These are phyloP conservation scores for Phytophthora pisi DNA, from an alignment of 352 stramenopile species.

Conservation along the genomic window DNA sequence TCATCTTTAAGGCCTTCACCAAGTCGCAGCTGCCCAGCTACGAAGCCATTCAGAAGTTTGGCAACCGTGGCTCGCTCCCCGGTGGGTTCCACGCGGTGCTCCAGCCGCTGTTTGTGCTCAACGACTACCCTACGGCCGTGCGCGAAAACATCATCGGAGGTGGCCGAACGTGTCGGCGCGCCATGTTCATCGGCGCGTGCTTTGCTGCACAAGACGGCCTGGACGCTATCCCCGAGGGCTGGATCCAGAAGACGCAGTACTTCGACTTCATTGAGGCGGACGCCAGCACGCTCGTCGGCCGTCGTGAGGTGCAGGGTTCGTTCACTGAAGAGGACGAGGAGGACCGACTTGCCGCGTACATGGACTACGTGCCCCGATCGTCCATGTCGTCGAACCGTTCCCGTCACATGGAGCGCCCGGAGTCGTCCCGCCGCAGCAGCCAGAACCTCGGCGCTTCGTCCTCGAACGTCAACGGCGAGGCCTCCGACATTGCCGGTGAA, in stretches of 20 bases:
- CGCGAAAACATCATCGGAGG: slow-evolving; percentile 86
- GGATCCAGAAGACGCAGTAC: slow-evolving; percentile 84
- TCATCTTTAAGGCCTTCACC: slow-evolving; percentile 87
- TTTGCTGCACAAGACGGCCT: slow-evolving; percentile 79
- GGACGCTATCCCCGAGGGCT: slow-evolving; percentile 68
- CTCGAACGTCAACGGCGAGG: slow-evolving; percentile 19
- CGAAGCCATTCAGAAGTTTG: slow-evolving; percentile 85
- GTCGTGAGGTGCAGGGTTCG: slow-evolving; percentile 67
- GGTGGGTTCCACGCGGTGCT: slow-evolving; percentile 73
- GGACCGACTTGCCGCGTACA: slow-evolving; percentile 50
- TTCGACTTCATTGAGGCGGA: slow-evolving; percentile 85
- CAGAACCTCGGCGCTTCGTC: slow-evolving; percentile 27
- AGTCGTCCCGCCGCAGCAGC: slow-evolving; percentile 30
- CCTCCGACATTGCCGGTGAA: slow-evolving; percentile 24
- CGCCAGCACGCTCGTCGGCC: slow-evolving; percentile 64
- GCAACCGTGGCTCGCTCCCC: slow-evolving; percentile 75
- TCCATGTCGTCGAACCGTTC: slow-evolving; percentile 47
- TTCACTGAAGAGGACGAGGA: slow-evolving; percentile 62
- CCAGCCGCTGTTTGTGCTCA: slow-evolving; percentile 81
- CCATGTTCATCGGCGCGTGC: slow-evolving; percentile 85
- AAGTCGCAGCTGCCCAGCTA: slow-evolving; percentile 83
- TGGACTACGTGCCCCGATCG: slow-evolving; percentile 58
- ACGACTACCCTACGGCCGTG: slow-evolving; percentile 78
- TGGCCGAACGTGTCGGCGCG: slow-evolving; percentile 72
- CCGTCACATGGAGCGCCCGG: slow-evolving; percentile 30